Percentiles rank a stretch among this genome's conserved stretches.
These are phyloP conservation scores for Cajanus cajan DNA, from an alignment of 306 rosid genomes.

Conservation along the genomic window DNA sequence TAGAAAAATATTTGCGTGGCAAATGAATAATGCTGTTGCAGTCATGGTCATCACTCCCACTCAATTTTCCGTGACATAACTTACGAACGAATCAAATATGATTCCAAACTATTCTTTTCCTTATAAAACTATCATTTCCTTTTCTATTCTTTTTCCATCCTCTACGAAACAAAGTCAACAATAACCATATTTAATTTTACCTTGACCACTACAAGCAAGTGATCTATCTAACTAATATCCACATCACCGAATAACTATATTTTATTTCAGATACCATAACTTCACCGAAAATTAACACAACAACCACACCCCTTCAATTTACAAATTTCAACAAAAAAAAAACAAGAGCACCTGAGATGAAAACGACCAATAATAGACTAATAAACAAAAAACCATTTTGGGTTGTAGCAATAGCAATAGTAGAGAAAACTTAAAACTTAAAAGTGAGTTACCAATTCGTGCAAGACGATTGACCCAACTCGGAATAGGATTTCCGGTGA, in stretches of 20 bases:
- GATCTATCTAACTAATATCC: neutral
- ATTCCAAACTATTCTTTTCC: neutral
- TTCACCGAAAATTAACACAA: neutral
- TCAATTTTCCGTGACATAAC: neutral
- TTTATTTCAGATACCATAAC: neutral
- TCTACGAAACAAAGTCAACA: neutral
- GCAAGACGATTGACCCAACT: slow-evolving; percentile 96
- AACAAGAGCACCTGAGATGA: neutral
- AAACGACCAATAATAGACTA: neutral
- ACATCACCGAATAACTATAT: neutral
- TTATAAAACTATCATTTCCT: neutral
- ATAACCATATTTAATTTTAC: neutral
- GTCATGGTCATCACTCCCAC: neutral
- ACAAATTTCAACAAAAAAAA: neutral
- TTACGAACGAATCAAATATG: neutral
- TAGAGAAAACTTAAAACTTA: no score
- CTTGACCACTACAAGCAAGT: neutral
- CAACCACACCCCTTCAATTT: neutral
- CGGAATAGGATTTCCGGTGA: slow-evolving; percentile 82
- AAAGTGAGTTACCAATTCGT: slow-evolving; percentile 61
- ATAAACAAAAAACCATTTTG: neutral
- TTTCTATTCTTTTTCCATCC: neutral
- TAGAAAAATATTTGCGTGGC: neutral
- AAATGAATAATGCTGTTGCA: neutral
- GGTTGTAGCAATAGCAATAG: neutral